These are phyloP conservation scores for Saccharomyces hybrid DNA, from an alignment of 1,139 yeast species.

Conservation along the genomic window DNA sequence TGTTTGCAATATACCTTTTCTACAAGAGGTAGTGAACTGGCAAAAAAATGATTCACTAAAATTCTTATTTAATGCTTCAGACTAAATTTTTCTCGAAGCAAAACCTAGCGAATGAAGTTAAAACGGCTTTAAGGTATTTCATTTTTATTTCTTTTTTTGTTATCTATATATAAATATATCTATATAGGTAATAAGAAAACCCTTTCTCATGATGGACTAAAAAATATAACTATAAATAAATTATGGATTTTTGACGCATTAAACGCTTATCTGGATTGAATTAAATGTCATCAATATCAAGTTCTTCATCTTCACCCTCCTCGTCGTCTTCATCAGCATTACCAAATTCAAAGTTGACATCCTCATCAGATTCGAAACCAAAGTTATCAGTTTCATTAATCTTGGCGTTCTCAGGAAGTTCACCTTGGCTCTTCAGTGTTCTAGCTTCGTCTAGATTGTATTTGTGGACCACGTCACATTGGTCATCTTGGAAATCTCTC, in stretches of 20 bases:
- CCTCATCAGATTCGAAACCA: constrained; percentile 95
- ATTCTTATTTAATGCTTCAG: too few relatives aligned
- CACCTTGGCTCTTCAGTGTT: constrained; percentile 91
- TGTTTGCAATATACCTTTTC: too few relatives aligned
- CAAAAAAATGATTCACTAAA: background rate
- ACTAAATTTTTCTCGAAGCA: constrained; percentile 1
- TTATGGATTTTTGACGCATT: background rate
- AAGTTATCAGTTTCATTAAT: constrained; percentile 97
- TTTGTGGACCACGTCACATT: constrained; percentile 96
- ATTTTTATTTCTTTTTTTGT: constrained; percentile 7
- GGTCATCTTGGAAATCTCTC: constrained; percentile 98
- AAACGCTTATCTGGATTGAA: constrained; percentile 1
- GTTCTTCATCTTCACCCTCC: constrained; percentile 62
- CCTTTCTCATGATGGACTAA: background rate
- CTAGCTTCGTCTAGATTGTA: constrained; percentile 98
- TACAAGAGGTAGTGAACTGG: background rate
- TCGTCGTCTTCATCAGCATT: constrained; percentile 80
- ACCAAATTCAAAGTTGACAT: constrained; percentile 97
- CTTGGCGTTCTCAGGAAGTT: constrained; percentile 91
- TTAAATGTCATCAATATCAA: constrained; percentile 44
- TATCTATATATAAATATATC: constrained; percentile 5
- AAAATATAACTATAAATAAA: constrained; percentile 1
- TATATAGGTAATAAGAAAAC: constrained; percentile 6
- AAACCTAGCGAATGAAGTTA: background rate
- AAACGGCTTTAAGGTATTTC: too few relatives aligned